Evolutionary conservation across 108 stramenopile genomes (phyloP).

Genomic region (Cyclostephanos invisitatus): DNA sequence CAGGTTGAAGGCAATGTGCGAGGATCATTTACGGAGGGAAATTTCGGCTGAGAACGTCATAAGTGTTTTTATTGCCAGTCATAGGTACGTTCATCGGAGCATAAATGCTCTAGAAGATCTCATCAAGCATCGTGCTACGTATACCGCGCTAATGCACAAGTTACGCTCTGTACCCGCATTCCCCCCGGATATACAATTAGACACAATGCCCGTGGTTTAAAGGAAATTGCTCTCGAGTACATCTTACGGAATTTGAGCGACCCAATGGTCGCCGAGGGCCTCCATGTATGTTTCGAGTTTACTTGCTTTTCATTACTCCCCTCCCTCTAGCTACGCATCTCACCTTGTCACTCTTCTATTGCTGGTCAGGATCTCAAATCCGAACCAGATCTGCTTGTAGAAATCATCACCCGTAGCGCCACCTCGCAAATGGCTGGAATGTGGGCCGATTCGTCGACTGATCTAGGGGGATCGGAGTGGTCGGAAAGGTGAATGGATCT

Average conservation of each 20-base stretch:
- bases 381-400: constrained; percentile 91
- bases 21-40: constrained; percentile 83
- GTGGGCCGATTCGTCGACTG: constrained; percentile 10
- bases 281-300: constrained; percentile 39
- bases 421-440: not conserved
- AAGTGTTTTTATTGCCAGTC: constrained; percentile 75
- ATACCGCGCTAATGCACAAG: not conserved
- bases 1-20: constrained; percentile 89
- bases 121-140: not conserved
- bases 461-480: constrained; percentile 38
- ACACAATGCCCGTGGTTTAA: constrained; percentile 77
- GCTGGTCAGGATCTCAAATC: constrained; percentile 70
- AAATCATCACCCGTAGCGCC: constrained; percentile 76
- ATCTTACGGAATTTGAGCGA: constrained; percentile 77
- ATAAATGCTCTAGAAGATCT: no score
- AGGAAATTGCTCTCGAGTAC: constrained; percentile 90
- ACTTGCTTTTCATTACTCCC: not conserved
- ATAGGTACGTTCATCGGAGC: constrained; percentile 35
- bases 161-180: not conserved
- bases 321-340: not conserved
- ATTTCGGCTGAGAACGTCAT: constrained; percentile 83
- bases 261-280: constrained; percentile 58
- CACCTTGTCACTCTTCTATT: not conserved
- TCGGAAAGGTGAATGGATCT: constrained; percentile 19
- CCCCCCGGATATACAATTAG: not conserved